These are phyloP conservation scores for Prinsepia uniflora DNA, from an alignment of 306 rosid species.

Conservation along the genomic window DNA sequence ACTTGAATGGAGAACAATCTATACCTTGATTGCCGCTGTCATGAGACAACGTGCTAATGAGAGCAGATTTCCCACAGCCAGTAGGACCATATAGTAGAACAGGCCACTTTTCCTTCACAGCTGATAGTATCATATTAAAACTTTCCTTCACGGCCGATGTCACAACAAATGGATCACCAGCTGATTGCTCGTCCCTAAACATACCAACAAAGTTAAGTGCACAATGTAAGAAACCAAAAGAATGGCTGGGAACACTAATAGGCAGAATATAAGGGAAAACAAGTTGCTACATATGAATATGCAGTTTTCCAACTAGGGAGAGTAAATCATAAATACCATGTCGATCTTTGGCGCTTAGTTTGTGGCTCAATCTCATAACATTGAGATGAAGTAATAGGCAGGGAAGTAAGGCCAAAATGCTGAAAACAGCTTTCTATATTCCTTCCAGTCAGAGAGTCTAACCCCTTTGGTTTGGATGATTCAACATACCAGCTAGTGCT, in stretches of 20 bases:
- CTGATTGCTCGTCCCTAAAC: constrained; percentile 44
- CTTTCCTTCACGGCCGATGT: constrained; percentile 61
- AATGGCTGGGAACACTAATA: constrained; percentile 15
- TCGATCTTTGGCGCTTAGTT: constrained; percentile 42
- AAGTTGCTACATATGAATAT: not conserved
- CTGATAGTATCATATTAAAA: constrained; percentile 62
- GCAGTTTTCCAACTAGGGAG: not conserved
- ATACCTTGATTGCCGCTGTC: constrained; percentile 50
- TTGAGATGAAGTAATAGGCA: constrained; percentile 27
- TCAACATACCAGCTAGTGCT: constrained; percentile 54
- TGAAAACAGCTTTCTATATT: constrained; percentile 42
- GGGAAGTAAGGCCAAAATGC: constrained; percentile 35
- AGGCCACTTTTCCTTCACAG: constrained; percentile 82
- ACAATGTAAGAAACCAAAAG: constrained; percentile 13
- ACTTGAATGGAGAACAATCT: not conserved
- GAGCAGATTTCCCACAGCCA: constrained; percentile 89
- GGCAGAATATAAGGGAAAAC: not conserved
- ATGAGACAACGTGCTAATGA: constrained; percentile 61
- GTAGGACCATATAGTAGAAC: constrained; percentile 80
- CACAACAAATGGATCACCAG: constrained; percentile 44
- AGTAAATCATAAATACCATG: constrained; percentile 17
- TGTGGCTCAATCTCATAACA: constrained; percentile 41
- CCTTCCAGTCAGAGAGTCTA: constrained; percentile 27
- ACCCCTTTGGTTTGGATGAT: constrained; percentile 26
- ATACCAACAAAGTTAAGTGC: constrained; percentile 20